phyloP scores from a whole-genome alignment of 345 rosid genomes.

The Hypericum perforatum region DNA sequence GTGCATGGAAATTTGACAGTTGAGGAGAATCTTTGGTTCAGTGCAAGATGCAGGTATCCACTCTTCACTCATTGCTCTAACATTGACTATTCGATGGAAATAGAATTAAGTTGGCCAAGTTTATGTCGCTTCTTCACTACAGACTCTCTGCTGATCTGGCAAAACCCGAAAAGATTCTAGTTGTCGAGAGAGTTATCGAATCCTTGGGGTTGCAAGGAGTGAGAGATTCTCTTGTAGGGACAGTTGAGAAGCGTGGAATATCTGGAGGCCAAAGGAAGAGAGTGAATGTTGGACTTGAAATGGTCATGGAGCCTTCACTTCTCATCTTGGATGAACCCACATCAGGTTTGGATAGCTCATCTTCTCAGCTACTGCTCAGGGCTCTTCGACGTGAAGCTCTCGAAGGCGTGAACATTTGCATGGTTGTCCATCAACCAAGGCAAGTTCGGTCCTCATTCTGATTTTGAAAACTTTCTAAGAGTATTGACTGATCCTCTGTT shows the following conservation, averaged over 20 bases:
- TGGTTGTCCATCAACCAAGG: slow-evolving; percentile 99
- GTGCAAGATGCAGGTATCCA: slow-evolving; percentile 92
- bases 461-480: no score
- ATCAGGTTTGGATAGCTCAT: slow-evolving; percentile 95
- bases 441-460: no score
- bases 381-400: slow-evolving; percentile 98
- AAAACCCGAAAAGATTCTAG: slow-evolving; percentile 74
- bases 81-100: background rate
- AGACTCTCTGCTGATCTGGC: slow-evolving; percentile 73
- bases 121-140: slow-evolving; percentile 10
- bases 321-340: slow-evolving; percentile 96
- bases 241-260: slow-evolving; percentile 92
- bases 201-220: slow-evolving; percentile 74
- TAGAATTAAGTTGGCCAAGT: no score
- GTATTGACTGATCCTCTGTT: no score
- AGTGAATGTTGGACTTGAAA: slow-evolving; percentile 96
- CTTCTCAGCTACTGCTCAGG: slow-evolving; percentile 85
- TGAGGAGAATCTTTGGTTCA: slow-evolving; percentile 97
- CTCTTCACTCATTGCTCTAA: slow-evolving; percentile 1
- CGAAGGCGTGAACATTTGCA: slow-evolving; percentile 91
- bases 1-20: slow-evolving; percentile 98
- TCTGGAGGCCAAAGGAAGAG: slow-evolving; percentile 99
- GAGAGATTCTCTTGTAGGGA: slow-evolving; percentile 87
- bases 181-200: slow-evolving; percentile 90
- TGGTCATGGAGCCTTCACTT: slow-evolving; percentile 99